Evolutionary conservation across 768 basidiomycete species (phyloP).

Genomic region (Leccinum truebloodii): DNA sequence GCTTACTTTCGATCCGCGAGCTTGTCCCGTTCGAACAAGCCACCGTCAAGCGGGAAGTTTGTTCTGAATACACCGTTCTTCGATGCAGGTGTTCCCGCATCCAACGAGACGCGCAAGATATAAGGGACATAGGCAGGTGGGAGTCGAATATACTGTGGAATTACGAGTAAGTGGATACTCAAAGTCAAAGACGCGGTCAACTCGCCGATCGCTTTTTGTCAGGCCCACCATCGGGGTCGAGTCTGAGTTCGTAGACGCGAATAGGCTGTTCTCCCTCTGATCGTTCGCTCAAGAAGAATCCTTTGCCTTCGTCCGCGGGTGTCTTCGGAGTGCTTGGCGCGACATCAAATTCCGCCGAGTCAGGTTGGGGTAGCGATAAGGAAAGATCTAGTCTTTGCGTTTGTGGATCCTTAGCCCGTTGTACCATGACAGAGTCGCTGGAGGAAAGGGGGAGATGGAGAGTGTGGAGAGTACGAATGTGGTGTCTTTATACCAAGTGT

Average conservation of each 20-base stretch:
- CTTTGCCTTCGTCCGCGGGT: conserved; percentile 90
- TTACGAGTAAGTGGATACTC: conserved; percentile 13
- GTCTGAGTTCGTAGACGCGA: conserved; percentile 79
- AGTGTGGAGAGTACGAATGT: conserved; percentile 2
- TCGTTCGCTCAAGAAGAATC: conserved; percentile 71
- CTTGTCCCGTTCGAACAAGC: conserved; percentile 72
- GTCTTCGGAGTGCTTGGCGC: conserved; percentile 69
- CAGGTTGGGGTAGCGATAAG: conserved; percentile 13
- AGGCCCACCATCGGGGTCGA: conserved; percentile 92
- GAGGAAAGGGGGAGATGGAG: background rate
- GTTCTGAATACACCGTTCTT: conserved; percentile 93
- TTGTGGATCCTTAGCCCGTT: background rate
- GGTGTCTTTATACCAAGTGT: background rate
- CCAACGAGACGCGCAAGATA: conserved; percentile 85
- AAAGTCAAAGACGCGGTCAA: conserved; percentile 14
- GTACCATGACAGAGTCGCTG: conserved; percentile 17
- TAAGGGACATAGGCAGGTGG: conserved; percentile 91
- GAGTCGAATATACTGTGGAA: conserved; percentile 85
- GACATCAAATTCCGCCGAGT: background rate
- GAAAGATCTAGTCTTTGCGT: conserved; percentile 16
- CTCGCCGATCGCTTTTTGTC: conserved; percentile 80
- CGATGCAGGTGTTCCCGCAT: conserved; percentile 89
- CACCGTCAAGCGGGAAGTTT: conserved; percentile 95
- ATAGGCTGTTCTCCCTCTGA: conserved; percentile 61
- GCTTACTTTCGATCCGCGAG: conserved; percentile 77